Percentiles rank a stretch among this genome's conserved stretches.
phyloP scores from a whole-genome alignment of 768 basidiomycete species.

The Tricholoma terreum region DNA sequence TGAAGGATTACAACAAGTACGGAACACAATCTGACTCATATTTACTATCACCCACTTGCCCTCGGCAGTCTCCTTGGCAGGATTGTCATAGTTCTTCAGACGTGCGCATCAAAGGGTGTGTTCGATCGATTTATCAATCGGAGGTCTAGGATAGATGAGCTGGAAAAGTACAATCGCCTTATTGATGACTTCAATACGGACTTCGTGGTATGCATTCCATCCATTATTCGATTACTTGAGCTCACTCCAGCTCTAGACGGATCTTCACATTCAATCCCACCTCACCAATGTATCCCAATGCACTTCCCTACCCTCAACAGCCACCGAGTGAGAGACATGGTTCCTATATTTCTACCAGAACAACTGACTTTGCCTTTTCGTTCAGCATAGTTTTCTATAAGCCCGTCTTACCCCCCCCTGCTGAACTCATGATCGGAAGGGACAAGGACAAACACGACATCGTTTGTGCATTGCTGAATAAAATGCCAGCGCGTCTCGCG shows the following conservation, averaged over 20 bases:
- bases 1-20: not conserved
- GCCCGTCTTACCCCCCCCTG: slow-evolving; percentile 3
- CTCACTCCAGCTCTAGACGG: not conserved
- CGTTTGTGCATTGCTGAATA: not conserved
- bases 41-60: not conserved
- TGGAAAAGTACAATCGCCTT: not conserved
- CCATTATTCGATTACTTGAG: not conserved
- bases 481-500: not conserved
- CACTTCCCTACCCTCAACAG: not conserved
- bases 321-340: not conserved
- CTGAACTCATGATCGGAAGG: slow-evolving; percentile 3
- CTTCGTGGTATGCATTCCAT: not conserved
- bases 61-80: not conserved
- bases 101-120: not conserved
- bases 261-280: not conserved
- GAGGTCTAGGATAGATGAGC: not conserved
- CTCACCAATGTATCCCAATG: not conserved
- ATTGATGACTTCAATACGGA: not conserved
- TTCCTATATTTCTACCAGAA: not conserved
- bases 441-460: not conserved
- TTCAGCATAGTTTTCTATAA: slow-evolving; percentile 1
- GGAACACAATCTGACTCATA: not conserved
- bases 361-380: not conserved
- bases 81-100: not conserved
- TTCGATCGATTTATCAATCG: not conserved